Percentiles rank a stretch among this genome's conserved stretches.
Evolutionary conservation across 805 yeast genomes (phyloP).

Genomic region (Cyberlindnera euphorbiae): DNA sequence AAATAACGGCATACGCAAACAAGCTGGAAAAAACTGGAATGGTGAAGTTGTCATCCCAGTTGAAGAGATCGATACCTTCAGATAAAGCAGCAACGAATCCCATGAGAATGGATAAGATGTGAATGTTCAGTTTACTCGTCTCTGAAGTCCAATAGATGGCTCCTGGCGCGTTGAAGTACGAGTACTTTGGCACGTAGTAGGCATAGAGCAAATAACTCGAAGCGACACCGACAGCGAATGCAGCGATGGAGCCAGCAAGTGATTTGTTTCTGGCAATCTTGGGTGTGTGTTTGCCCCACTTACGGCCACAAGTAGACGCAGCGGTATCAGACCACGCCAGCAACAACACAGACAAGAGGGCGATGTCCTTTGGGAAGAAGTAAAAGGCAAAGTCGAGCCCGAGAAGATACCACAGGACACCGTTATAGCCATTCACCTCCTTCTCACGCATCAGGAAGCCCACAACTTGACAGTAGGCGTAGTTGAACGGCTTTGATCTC

Average conservation of each 20-base stretch:
- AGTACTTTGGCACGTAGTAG: slow-evolving; percentile 58
- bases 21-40: slow-evolving; percentile 83
- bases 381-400: slow-evolving; percentile 73
- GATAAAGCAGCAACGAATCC: slow-evolving; percentile 84
- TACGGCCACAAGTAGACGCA: slow-evolving; percentile 90
- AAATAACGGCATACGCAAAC: slow-evolving; percentile 49
- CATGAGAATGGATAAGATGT: slow-evolving; percentile 49
- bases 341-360: slow-evolving; percentile 67
- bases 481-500: slow-evolving; percentile 55
- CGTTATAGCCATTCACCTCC: slow-evolving; percentile 72
- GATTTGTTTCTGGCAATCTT: slow-evolving; percentile 71
- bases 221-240: slow-evolving; percentile 65
- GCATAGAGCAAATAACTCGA: slow-evolving; percentile 71
- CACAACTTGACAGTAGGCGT: slow-evolving; percentile 55
- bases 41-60: slow-evolving; percentile 89
- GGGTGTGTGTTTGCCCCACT: slow-evolving; percentile 80
- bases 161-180: slow-evolving; percentile 49
- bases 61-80: slow-evolving; percentile 74
- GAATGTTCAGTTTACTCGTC: slow-evolving; percentile 51
- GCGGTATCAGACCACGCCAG: slow-evolving; percentile 98
- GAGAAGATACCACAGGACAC: slow-evolving; percentile 80
- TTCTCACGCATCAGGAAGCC: slow-evolving; percentile 84
- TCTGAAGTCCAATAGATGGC: slow-evolving; percentile 64
- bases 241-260: slow-evolving; percentile 87
- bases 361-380: slow-evolving; percentile 74